phyloP scores from a whole-genome alignment of 495 filamentous ascomycete species.

The Podospora sp. region DNA sequence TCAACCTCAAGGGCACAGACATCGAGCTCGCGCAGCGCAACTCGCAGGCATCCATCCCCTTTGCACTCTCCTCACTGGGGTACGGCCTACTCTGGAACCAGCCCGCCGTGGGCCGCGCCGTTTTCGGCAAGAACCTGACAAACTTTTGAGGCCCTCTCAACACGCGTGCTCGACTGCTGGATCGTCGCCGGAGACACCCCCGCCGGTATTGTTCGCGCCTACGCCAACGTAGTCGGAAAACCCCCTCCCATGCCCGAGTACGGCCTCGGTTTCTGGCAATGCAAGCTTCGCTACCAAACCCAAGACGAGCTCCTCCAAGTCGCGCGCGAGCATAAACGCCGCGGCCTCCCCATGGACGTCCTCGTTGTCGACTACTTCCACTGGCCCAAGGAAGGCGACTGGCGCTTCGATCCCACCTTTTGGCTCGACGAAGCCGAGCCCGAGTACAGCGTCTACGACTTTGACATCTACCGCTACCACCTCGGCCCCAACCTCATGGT shows the following conservation, averaged over 20 bases:
- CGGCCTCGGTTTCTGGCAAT: conserved; percentile 65
- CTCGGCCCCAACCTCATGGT: conserved; percentile 54
- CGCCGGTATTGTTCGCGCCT: conserved; percentile 54
- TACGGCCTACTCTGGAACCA: conserved; percentile 66
- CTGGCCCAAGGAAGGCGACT: conserved; percentile 62
- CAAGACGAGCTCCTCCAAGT: conserved; percentile 60
- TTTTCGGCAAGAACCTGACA: conserved; percentile 60
- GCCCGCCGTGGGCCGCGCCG: conserved; percentile 56
- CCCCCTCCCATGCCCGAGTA: conserved; percentile 66
- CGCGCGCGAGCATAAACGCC: conserved; percentile 55
- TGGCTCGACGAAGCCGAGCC: conserved; percentile 67
- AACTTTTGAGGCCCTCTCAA: conserved; percentile 60
- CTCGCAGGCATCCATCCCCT: conserved; percentile 61
- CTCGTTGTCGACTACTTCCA: conserved; percentile 65
- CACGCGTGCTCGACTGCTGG: conserved; percentile 59
- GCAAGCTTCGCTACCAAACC: conserved; percentile 61
- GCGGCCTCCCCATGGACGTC: conserved; percentile 56
- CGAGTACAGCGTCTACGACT: conserved; percentile 61
- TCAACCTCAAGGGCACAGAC: conserved; percentile 60
- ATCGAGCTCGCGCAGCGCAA: conserved; percentile 64
- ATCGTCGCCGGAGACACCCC: conserved; percentile 58
- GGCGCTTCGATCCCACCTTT: conserved; percentile 58
- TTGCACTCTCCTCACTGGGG: conserved; percentile 54
- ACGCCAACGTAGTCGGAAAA: conserved; percentile 53
- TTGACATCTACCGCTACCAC: conserved; percentile 61